Evolutionary conservation across 768 basidiomycete genomes (phyloP).

Genomic region (Hygrocybe punicea): DNA sequence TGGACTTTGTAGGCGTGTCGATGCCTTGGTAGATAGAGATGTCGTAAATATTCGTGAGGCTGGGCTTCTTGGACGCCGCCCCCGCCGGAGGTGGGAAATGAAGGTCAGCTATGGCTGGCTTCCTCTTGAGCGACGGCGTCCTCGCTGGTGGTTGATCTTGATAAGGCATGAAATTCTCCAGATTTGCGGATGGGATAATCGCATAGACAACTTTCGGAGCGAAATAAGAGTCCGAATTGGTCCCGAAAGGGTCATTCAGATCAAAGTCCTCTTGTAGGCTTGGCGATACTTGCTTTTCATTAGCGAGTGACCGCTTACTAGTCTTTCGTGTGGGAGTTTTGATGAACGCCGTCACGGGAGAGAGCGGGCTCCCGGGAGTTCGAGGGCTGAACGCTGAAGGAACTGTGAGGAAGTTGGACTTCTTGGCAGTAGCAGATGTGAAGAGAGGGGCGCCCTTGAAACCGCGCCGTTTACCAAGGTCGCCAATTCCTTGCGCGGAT

Average conservation of each 20-base stretch:
- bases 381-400: conserved; percentile 12
- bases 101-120: conserved; percentile 2
- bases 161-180: conserved; percentile 15
- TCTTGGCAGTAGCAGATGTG: conserved; percentile 13
- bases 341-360: conserved; percentile 23
- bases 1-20: not conserved
- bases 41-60: conserved; percentile 20
- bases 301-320: conserved; percentile 13
- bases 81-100: conserved; percentile 5
- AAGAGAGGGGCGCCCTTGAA: conserved; percentile 32
- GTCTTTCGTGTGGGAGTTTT: conserved; percentile 19
- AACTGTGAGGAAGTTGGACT: conserved; percentile 20
- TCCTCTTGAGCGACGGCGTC: conserved; percentile 7
- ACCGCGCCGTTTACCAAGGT: conserved; percentile 30
- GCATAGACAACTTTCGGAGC: not conserved
- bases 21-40: conserved; percentile 10
- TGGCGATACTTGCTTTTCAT: conserved; percentile 11
- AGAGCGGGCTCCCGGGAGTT: conserved; percentile 20
- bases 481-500: conserved; percentile 12
- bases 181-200: conserved; percentile 4
- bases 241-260: conserved; percentile 19
- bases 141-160: conserved; percentile 2
- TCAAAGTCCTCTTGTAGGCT: conserved; percentile 19
- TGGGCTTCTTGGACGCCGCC: not conserved
- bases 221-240: conserved; percentile 17